Percentiles rank a stretch among this genome's conserved stretches.
Conservation (phyloP, 805 yeast species). For the Metschnikowia cubensis region DNA sequence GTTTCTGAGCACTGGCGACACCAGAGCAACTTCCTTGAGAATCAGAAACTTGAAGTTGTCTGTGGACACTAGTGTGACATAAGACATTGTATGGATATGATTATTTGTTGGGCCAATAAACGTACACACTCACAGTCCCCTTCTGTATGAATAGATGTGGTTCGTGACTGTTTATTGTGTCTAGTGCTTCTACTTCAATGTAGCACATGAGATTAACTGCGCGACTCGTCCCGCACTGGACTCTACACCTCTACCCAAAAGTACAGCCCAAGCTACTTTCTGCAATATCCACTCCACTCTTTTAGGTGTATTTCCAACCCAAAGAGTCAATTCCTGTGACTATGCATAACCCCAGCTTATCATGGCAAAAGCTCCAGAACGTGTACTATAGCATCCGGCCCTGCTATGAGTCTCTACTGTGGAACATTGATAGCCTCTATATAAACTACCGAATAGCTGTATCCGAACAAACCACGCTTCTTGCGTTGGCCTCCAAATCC, state of each 20-base stretch:
- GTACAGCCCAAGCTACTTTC: background rate
- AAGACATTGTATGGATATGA: conserved; percentile 14
- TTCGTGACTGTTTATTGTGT: too few relatives aligned
- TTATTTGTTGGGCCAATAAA: too few relatives aligned
- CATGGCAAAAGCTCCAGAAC: conserved; percentile 77
- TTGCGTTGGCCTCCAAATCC: conserved; percentile 46
- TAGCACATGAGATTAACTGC: too few relatives aligned
- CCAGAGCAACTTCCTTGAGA: conserved; percentile 68
- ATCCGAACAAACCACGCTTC: conserved; percentile 51
- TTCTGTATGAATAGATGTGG: too few relatives aligned
- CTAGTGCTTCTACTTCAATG: too few relatives aligned
- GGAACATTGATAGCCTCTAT: conserved; percentile 42
- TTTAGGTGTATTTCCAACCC: background rate
- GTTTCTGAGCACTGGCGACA: conserved; percentile 57
- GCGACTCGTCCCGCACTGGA: background rate
- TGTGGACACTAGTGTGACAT: conserved; percentile 65
- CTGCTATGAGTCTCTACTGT: conserved; percentile 49
- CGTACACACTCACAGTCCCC: too few relatives aligned
- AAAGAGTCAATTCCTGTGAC: background rate
- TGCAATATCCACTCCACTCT: background rate
- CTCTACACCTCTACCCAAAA: background rate
- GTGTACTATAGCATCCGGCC: conserved; percentile 62
- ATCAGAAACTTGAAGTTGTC: conserved; percentile 65
- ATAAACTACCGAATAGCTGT: conserved; percentile 43
- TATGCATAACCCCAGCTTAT: conserved; percentile 40